These are phyloP conservation scores for Staphylotrichum longicolle DNA, from an alignment of 495 filamentous ascomycete species.

Conservation along the genomic window DNA sequence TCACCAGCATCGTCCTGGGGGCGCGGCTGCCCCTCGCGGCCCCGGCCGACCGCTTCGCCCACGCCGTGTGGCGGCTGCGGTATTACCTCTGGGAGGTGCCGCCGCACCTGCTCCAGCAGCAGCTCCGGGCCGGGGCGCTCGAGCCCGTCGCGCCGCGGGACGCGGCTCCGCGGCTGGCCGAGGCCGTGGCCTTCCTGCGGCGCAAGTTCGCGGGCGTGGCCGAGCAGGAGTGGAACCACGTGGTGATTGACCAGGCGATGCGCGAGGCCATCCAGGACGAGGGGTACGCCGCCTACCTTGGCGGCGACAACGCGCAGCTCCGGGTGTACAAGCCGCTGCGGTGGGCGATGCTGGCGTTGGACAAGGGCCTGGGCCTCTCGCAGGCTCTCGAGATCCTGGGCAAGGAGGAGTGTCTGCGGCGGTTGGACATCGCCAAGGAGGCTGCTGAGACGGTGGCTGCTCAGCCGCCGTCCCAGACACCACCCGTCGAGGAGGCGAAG, in stretches of 20 bases:
- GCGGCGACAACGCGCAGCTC: constrained; percentile 18
- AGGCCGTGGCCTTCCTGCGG: neutral
- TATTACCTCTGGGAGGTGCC: constrained; percentile 62
- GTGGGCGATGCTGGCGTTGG: constrained; percentile 61
- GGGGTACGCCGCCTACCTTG: constrained; percentile 27
- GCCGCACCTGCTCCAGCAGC: neutral
- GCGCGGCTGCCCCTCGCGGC: constrained; percentile 2
- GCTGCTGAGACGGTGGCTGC: neutral
- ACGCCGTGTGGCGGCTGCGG: constrained; percentile 57
- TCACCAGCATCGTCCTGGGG: constrained; percentile 1
- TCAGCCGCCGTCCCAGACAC: neutral
- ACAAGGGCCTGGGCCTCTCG: constrained; percentile 57
- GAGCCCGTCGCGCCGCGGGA: neutral
- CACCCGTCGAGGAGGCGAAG: neutral
- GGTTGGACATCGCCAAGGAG: constrained; percentile 41
- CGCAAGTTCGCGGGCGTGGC: neutral
- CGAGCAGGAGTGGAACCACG: constrained; percentile 11
- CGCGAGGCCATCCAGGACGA: constrained; percentile 29
- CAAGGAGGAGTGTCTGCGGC: constrained; percentile 53
- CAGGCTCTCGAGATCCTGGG: constrained; percentile 64
- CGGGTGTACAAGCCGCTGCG: constrained; percentile 59
- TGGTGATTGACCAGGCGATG: neutral
- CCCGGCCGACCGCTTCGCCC: constrained; percentile 12
- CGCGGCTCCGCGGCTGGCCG: neutral
- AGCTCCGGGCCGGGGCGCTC: neutral